phyloP scores from a whole-genome alignment of 495 filamentous ascomycete genomes.

The Hypomontagnella monticulosa region DNA sequence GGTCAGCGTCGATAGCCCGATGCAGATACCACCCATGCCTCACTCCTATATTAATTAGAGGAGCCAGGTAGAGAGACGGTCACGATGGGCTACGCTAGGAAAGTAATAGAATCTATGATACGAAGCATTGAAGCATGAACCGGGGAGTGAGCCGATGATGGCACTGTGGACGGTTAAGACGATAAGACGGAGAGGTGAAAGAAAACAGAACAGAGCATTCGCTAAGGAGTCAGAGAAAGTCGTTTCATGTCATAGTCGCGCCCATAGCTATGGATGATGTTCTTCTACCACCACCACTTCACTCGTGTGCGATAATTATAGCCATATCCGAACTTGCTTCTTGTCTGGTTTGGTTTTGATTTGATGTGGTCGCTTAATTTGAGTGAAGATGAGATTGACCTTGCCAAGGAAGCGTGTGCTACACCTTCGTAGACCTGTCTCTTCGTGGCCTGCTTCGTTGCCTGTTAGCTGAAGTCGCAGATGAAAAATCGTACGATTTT shows the following conservation, averaged over 20 bases:
- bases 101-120: neutral
- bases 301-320: too few relatives aligned
- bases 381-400: too few relatives aligned
- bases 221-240: conserved; percentile 25
- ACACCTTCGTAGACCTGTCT: too few relatives aligned
- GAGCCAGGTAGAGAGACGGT: too few relatives aligned
- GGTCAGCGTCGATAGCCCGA: conserved; percentile 37
- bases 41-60: neutral
- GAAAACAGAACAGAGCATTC: conserved; percentile 24
- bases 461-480: too few relatives aligned
- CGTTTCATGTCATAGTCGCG: conserved; percentile 8
- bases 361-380: too few relatives aligned
- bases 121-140: neutral
- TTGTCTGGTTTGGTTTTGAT: too few relatives aligned
- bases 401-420: too few relatives aligned
- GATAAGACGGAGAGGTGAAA: conserved; percentile 6
- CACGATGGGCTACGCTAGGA: too few relatives aligned
- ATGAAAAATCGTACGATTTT: too few relatives aligned
- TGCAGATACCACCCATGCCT: conserved; percentile 16
- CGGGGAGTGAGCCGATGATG: neutral
- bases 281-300: neutral
- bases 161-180: neutral
- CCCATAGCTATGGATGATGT: conserved; percentile 8
- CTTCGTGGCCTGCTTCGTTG: too few relatives aligned
- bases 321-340: too few relatives aligned